These are phyloP conservation scores for Fistulinella prunicolor DNA, from an alignment of 768 basidiomycete species.

Conservation along the genomic window DNA sequence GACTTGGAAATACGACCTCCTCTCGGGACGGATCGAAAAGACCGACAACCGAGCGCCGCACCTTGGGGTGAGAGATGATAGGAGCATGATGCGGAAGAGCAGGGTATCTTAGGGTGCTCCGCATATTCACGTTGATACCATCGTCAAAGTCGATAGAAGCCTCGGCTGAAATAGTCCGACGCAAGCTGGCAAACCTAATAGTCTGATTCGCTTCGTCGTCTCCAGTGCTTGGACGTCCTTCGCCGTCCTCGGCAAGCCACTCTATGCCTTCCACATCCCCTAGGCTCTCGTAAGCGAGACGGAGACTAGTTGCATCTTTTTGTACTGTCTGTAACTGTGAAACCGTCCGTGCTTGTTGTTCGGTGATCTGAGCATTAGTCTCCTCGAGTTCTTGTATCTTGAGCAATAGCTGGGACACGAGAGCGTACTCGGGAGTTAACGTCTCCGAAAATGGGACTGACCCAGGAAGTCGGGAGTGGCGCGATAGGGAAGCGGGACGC, in stretches of 20 bases:
- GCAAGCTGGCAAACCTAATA: slow-evolving; percentile 30
- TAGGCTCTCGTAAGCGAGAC: slow-evolving; percentile 66
- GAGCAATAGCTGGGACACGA: slow-evolving; percentile 66
- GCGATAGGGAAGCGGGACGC: slow-evolving; percentile 27
- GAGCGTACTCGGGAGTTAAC: slow-evolving; percentile 40
- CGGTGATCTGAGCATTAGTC: slow-evolving; percentile 62
- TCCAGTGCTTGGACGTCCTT: slow-evolving; percentile 26
- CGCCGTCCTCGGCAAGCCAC: slow-evolving; percentile 43
- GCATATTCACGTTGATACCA: slow-evolving; percentile 22
- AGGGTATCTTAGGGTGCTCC: slow-evolving; percentile 23
- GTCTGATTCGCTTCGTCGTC: slow-evolving; percentile 32
- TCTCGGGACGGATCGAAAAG: slow-evolving; percentile 47
- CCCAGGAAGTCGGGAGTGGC: slow-evolving; percentile 13
- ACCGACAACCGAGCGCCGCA: slow-evolving; percentile 57
- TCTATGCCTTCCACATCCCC: slow-evolving; percentile 47
- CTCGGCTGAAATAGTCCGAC: slow-evolving; percentile 24
- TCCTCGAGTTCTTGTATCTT: slow-evolving; percentile 80
- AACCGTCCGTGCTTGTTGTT: slow-evolving; percentile 61
- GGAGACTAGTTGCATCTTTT: slow-evolving; percentile 67
- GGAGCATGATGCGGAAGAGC: slow-evolving; percentile 18
- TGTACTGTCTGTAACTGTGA: slow-evolving; percentile 66
- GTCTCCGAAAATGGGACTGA: slow-evolving; percentile 14
- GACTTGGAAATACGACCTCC: slow-evolving; percentile 4
- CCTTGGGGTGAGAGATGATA: slow-evolving; percentile 24
- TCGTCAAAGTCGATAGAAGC: slow-evolving; percentile 18